Evolutionary conservation across 2,329 filamentous ascomycete genomes (phyloP).

Genomic region (Alternaria ethzedia): DNA sequence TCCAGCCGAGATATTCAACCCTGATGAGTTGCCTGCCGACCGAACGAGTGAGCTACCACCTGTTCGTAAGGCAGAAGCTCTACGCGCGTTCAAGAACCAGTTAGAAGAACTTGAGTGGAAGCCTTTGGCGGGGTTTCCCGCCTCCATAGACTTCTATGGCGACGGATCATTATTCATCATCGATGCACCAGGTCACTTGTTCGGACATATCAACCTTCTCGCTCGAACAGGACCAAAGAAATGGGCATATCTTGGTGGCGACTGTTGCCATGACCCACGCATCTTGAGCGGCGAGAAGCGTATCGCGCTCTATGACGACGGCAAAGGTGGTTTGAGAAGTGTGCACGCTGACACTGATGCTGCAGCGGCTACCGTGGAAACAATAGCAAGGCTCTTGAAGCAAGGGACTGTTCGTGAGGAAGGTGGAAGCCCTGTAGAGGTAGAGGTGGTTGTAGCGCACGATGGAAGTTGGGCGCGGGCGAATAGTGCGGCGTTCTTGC

Average conservation of each 20-base stretch:
- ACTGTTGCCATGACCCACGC: conserved; percentile 61
- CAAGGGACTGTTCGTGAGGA: conserved; percentile 27
- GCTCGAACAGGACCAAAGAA: conserved; percentile 47
- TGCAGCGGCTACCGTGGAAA: conserved; percentile 53
- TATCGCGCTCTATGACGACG: conserved; percentile 59
- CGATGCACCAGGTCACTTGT: conserved; percentile 59
- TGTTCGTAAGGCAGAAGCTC: conserved; percentile 19
- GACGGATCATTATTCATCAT: conserved; percentile 58
- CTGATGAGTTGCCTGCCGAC: conserved; percentile 51
- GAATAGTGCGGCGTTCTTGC: conserved; percentile 44
- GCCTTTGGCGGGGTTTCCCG: conserved; percentile 53
- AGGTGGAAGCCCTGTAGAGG: conserved; percentile 33
- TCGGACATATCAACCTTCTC: conserved; percentile 60
- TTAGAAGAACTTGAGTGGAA: conserved; percentile 47
- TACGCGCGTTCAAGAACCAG: conserved; percentile 24
- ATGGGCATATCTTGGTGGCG: conserved; percentile 60
- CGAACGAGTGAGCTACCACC: conserved; percentile 54
- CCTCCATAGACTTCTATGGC: conserved; percentile 55
- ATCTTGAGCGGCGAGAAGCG: conserved; percentile 60
- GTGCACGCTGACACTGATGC: conserved; percentile 58
- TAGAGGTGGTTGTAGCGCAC: conserved; percentile 60
- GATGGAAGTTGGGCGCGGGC: conserved; percentile 56
- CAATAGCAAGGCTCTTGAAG: conserved; percentile 48
- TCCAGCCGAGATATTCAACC: conserved; percentile 54
- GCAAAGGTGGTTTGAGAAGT: conserved; percentile 53